Evolutionary conservation across 108 stramenopile genomes (phyloP).

Genomic region (Chaetoceros muelleri): DNA sequence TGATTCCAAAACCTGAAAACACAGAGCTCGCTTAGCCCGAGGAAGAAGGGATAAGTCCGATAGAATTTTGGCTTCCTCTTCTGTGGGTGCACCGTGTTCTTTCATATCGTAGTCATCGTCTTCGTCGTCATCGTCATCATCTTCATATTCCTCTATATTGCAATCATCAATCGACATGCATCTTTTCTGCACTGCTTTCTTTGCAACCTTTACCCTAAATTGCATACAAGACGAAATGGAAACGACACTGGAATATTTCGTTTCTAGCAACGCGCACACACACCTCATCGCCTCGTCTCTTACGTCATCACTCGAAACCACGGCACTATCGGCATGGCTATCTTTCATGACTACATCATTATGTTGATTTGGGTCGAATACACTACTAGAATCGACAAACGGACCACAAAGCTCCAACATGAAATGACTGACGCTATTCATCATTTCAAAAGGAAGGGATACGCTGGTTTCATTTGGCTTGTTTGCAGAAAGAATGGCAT

Average conservation of each 20-base stretch:
- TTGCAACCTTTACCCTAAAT: slow-evolving; percentile 32
- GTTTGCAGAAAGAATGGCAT: not conserved
- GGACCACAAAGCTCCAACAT: slow-evolving; percentile 47
- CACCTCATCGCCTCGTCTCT: slow-evolving; percentile 44
- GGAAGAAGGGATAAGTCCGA: slow-evolving; percentile 51
- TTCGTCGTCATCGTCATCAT: slow-evolving; percentile 26
- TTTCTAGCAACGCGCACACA: slow-evolving; percentile 23
- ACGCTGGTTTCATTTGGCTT: not conserved
- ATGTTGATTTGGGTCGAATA: slow-evolving; percentile 21
- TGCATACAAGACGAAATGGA: slow-evolving; percentile 20
- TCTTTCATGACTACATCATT: slow-evolving; percentile 11
- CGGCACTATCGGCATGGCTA: not conserved
- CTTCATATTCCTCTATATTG: slow-evolving; percentile 4
- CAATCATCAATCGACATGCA: slow-evolving; percentile 32
- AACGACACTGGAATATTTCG: slow-evolving; percentile 1
- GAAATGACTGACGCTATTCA: slow-evolving; percentile 34
- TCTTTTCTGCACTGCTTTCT: slow-evolving; percentile 34
- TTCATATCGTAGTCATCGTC: slow-evolving; percentile 6
- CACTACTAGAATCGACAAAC: slow-evolving; percentile 6
- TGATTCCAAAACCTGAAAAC: slow-evolving; percentile 45
- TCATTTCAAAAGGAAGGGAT: slow-evolving; percentile 6
- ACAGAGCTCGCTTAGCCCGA: slow-evolving; percentile 52
- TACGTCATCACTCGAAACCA: slow-evolving; percentile 19
- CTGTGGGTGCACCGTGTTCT: not conserved
- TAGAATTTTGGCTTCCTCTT: slow-evolving; percentile 19